These are phyloP conservation scores for Epichloe festucae DNA, from an alignment of 2,329 filamentous ascomycete species.

Conservation along the genomic window DNA sequence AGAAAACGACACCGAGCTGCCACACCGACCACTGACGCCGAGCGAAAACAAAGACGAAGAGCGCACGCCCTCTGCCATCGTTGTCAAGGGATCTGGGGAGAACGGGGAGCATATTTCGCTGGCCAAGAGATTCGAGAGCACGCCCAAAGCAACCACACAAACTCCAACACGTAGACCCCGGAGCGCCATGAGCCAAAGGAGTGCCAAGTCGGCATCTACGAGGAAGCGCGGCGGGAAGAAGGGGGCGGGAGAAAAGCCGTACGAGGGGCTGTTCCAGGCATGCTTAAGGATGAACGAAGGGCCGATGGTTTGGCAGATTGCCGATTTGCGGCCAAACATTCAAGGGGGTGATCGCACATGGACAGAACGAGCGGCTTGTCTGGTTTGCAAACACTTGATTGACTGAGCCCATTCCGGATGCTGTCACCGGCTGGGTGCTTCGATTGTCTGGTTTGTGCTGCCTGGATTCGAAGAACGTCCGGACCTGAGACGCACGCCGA, in stretches of 20 bases:
- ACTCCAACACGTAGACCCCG: conserved; percentile 19
- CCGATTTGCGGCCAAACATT: conserved; percentile 35
- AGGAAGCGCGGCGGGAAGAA: conserved; percentile 28
- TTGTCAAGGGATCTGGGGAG: conserved; percentile 35
- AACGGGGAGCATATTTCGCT: conserved; percentile 26
- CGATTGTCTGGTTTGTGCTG: not conserved
- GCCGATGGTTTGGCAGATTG: conserved; percentile 37
- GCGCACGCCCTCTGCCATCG: conserved; percentile 35
- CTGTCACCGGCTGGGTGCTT: not conserved
- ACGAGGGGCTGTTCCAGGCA: conserved; percentile 39
- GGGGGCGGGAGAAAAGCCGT: conserved; percentile 28
- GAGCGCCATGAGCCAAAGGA: conserved; percentile 12
- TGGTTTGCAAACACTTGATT: conserved; percentile 35
- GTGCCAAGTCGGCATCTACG: conserved; percentile 14
- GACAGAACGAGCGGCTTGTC: conserved; percentile 36
- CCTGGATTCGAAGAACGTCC: no score
- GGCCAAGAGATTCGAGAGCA: conserved; percentile 21
- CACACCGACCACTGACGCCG: conserved; percentile 34
- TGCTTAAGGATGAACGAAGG: conserved; percentile 32
- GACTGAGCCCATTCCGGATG: conserved; percentile 12
- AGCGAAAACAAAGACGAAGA: conserved; percentile 37
- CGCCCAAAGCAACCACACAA: conserved; percentile 16
- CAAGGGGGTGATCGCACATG: conserved; percentile 39
- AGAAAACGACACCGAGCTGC: conserved; percentile 14
- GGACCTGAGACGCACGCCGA: not conserved